Conservation (phyloP, 768 basidiomycete genomes). For the Amanita muscaria region DNA sequence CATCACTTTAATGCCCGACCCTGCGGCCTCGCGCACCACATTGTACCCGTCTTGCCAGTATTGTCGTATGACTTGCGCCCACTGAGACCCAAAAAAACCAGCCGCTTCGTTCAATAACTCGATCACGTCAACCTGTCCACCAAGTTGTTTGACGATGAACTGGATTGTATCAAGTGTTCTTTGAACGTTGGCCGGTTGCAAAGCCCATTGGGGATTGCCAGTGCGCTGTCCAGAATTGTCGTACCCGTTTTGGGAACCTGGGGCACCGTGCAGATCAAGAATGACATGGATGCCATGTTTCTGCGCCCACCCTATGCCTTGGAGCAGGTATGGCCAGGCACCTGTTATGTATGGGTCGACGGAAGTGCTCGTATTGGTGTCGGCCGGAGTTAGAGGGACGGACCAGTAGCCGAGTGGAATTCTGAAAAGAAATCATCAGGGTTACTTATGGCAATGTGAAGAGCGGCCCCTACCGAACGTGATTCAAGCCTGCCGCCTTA, state of each 20-base stretch:
- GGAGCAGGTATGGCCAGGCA: slow-evolving; percentile 62
- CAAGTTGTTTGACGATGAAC: slow-evolving; percentile 44
- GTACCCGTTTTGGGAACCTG: slow-evolving; percentile 58
- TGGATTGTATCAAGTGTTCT: slow-evolving; percentile 51
- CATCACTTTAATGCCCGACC: slow-evolving; percentile 47
- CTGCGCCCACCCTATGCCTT: slow-evolving; percentile 56
- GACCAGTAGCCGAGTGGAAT: slow-evolving; percentile 75
- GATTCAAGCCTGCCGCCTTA: slow-evolving; percentile 56
- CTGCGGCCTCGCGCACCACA: slow-evolving; percentile 42
- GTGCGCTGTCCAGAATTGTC: slow-evolving; percentile 71
- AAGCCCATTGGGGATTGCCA: slow-evolving; percentile 45
- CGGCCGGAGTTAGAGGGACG: slow-evolving; percentile 51
- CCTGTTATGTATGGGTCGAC: slow-evolving; percentile 50
- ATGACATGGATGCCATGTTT: slow-evolving; percentile 57
- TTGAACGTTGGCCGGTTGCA: slow-evolving; percentile 36
- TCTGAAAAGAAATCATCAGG: slow-evolving; percentile 24
- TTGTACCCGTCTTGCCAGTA: slow-evolving; percentile 57
- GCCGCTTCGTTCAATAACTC: slow-evolving; percentile 68
- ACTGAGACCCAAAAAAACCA: slow-evolving; percentile 37
- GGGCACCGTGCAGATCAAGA: slow-evolving; percentile 70
- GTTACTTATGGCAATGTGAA: not conserved
- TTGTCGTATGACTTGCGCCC: slow-evolving; percentile 34
- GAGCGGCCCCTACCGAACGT: slow-evolving; percentile 63
- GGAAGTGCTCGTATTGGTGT: slow-evolving; percentile 40
- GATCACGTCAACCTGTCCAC: slow-evolving; percentile 50